Evolutionary conservation across 2,329 filamentous ascomycete species (phyloP).

Genomic region (Aureobasidium sp.): DNA sequence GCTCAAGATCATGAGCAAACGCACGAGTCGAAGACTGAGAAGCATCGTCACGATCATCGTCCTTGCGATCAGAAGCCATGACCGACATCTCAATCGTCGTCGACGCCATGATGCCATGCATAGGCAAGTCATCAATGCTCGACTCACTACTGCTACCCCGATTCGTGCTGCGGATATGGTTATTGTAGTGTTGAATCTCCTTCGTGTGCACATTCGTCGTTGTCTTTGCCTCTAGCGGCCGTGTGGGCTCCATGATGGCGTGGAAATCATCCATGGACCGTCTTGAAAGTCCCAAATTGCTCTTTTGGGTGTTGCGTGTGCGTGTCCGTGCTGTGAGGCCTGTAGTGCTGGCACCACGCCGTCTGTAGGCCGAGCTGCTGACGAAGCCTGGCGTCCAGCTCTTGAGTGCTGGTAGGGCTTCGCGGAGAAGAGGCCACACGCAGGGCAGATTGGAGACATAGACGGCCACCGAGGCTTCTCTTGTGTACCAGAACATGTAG

Average conservation of each 20-base stretch:
- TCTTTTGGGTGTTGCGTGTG: slow-evolving; percentile 6
- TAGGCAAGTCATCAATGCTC: slow-evolving; percentile 12
- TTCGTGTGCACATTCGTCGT: neutral
- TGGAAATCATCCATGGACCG: slow-evolving; percentile 8
- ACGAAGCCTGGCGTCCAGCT: slow-evolving; percentile 14
- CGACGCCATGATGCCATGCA: slow-evolving; percentile 14
- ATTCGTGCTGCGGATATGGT: neutral
- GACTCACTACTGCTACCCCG: neutral
- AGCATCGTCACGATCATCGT: slow-evolving; percentile 2
- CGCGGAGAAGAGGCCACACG: slow-evolving; percentile 47
- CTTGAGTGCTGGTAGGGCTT: slow-evolving; percentile 21
- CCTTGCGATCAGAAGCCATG: neutral
- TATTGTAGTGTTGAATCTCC: neutral
- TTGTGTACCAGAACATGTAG: slow-evolving; percentile 37
- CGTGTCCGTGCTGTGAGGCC: neutral
- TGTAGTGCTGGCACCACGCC: neutral
- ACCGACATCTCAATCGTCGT: slow-evolving; percentile 19
- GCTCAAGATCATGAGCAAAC: slow-evolving; percentile 1
- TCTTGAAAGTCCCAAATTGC: slow-evolving; percentile 1
- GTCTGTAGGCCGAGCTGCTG: slow-evolving; percentile 3
- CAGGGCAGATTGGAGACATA: slow-evolving; percentile 49
- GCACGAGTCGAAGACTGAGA: slow-evolving; percentile 3
- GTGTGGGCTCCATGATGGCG: neutral
- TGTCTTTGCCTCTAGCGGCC: neutral
- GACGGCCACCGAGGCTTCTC: slow-evolving; percentile 48